These are phyloP conservation scores for Lumnitzera littorea DNA, from an alignment of 345 rosid species.

Conservation along the genomic window DNA sequence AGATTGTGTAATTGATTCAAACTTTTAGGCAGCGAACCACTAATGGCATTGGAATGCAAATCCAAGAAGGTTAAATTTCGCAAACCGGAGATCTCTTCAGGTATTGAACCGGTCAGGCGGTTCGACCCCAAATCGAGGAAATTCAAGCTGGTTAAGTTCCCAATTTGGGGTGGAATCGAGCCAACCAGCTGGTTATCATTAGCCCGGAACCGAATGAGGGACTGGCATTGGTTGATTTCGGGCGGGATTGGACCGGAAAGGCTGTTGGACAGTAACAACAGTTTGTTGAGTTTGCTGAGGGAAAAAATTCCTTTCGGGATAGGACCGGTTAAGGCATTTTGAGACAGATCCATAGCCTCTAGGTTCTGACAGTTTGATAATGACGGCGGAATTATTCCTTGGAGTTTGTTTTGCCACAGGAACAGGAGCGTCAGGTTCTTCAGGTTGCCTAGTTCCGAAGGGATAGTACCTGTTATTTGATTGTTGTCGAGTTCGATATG, in stretches of 20 bases:
- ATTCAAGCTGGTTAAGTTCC: slow-evolving; percentile 48
- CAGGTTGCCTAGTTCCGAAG: slow-evolving; percentile 50
- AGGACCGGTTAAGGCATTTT: slow-evolving; percentile 61
- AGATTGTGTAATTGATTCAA: slow-evolving; percentile 39
- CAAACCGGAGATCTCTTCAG: slow-evolving; percentile 55
- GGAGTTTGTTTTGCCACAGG: slow-evolving; percentile 78
- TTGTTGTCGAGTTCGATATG: slow-evolving; percentile 86
- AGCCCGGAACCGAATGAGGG: slow-evolving; percentile 66
- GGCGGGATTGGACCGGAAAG: slow-evolving; percentile 56
- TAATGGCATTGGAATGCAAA: slow-evolving; percentile 64
- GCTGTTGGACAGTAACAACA: slow-evolving; percentile 68
- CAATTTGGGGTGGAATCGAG: slow-evolving; percentile 46
- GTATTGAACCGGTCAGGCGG: slow-evolving; percentile 49
- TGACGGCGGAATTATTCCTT: slow-evolving; percentile 60
- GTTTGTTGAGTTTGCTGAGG: slow-evolving; percentile 64
- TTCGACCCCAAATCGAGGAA: slow-evolving; percentile 73
- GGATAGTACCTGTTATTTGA: slow-evolving; percentile 63
- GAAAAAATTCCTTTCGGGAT: slow-evolving; percentile 62
- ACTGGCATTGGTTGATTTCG: slow-evolving; percentile 60
- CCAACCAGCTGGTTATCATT: slow-evolving; percentile 49
- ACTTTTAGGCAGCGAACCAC: slow-evolving; percentile 51
- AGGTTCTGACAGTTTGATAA: slow-evolving; percentile 57
- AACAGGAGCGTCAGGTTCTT: slow-evolving; percentile 57
- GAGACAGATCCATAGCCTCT: slow-evolving; percentile 77
- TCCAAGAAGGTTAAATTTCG: slow-evolving; percentile 65